phyloP scores from a whole-genome alignment of 1,284 basidiomycete genomes.

The Cronartium ribicola region DNA sequence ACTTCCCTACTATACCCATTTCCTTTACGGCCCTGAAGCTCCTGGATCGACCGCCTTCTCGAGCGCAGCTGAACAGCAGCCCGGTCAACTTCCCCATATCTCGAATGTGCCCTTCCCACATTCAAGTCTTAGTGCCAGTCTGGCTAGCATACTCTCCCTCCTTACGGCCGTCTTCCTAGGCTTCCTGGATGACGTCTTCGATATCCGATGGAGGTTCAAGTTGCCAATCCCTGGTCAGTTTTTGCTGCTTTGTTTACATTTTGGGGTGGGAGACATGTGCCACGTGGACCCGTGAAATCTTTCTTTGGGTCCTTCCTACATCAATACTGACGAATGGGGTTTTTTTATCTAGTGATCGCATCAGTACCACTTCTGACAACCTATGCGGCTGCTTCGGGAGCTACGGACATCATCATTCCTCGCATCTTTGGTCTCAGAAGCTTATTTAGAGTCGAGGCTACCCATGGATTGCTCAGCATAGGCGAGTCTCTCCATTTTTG shows the following conservation, averaged over 20 bases:
- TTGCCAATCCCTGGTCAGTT: constrained; percentile 70
- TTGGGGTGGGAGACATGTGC: no score
- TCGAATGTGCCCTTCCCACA: constrained; percentile 43
- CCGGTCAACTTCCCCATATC: background rate
- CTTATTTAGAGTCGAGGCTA: constrained; percentile 56
- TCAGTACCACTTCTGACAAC: constrained; percentile 91
- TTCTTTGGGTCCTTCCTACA: no score
- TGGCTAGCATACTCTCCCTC: constrained; percentile 84
- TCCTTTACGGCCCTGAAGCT: constrained; percentile 5
- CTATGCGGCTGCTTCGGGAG: constrained; percentile 81
- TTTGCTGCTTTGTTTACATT: background rate
- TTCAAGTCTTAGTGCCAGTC: constrained; percentile 70
- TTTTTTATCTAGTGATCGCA: constrained; percentile 64
- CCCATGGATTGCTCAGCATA: constrained; percentile 67
- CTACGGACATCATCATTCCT: constrained; percentile 91
- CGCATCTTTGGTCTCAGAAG: constrained; percentile 55
- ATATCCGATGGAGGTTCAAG: constrained; percentile 98
- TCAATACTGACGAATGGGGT: background rate
- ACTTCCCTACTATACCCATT: constrained; percentile 47
- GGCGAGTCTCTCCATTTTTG: constrained; percentile 57
- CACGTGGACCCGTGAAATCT: no score
- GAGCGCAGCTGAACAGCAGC: background rate
- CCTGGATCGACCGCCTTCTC: constrained; percentile 26
- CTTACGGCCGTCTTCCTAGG: constrained; percentile 88
- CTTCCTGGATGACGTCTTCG: constrained; percentile 95